Conservation (phyloP, 768 basidiomycete genomes). For the Termitomyces sp. region DNA sequence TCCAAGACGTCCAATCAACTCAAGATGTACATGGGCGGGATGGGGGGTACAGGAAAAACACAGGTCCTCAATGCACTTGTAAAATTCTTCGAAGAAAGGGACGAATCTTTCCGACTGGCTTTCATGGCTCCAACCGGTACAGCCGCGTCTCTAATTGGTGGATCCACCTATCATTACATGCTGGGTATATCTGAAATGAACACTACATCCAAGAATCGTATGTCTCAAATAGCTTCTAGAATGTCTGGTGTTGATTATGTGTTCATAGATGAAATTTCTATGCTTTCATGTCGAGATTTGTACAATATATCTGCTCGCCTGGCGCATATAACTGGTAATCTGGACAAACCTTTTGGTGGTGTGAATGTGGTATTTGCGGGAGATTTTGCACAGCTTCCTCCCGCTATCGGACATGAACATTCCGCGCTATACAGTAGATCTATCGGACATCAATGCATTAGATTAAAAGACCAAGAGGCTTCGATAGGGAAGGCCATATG, state of each 20-base stretch:
- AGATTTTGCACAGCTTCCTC: conserved; percentile 39
- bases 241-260: conserved; percentile 6
- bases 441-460: not conserved
- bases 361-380: conserved; percentile 33
- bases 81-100: conserved; percentile 4
- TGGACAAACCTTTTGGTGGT: not conserved
- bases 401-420: conserved; percentile 3
- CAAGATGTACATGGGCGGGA: conserved; percentile 1
- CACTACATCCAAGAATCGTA: not conserved
- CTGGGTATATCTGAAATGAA: conserved; percentile 5
- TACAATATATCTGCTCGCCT: not conserved
- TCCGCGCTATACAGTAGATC: no score
- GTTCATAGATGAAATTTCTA: not conserved
- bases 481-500: not conserved
- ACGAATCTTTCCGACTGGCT: conserved; percentile 1
- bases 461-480: not conserved
- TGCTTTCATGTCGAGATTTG: conserved; percentile 5
- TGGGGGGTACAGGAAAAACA: conserved; percentile 17
- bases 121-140: conserved; percentile 15
- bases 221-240: not conserved
- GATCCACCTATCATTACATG: conserved; percentile 15
- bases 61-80: conserved; percentile 10
- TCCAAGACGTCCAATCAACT: not conserved
- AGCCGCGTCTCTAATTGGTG: conserved; percentile 13
- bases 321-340: not conserved